Base-by-base conservation (phyloP, 495 filamentous ascomycete species). In the Aspergillus bertholletiae region DNA sequence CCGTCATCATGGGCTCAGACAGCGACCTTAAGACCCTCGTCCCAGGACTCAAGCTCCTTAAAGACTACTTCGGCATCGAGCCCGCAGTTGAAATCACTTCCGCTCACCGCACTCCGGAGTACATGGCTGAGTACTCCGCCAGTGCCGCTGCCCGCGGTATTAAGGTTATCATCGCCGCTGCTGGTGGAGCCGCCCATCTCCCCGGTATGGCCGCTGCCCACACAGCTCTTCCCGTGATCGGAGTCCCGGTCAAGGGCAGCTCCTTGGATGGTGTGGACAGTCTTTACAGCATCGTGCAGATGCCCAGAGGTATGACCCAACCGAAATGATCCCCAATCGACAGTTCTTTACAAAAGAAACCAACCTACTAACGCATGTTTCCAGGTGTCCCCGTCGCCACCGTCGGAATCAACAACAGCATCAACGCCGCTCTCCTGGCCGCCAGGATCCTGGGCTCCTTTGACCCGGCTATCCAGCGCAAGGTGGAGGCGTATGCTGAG, bases 1-100 rank as follows among this genome's bases (percentile, higher is more conserved):
- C 87, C 7, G 85, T 98, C 8, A 89, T 91, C 32, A 96, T 96
- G 90, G 94, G 94, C 55, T 97, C 94, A 5, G 92, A 96, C 74
- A 94, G 89, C 35, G 94, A 98, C 69, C 83, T 96, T 17, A 85
- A 86, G 32, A 84, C 88, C 12, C 82, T 97, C 15, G 81, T 84
- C 21, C 84, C 88, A 1, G 90, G 88, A 15, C 76, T 95, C 35
- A 83, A 88, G 55, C 80, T 96, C 34, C 80, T 98, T 34, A 74
- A 81, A 26, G 80, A 85, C 30, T 72, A 70, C 62, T 88, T 98
- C 61, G 75, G 77, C 15, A 86, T 97, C 41, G 84, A 89, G 11
- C 88, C 83, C 63, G 81, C 84, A 18, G 80, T 87, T 18, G 86
- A 87, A 51, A 96, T 98, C 71, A 96, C 92, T 24, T 97, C 93